Percentiles rank a stretch among this genome's conserved stretches.
phyloP scores from a whole-genome alignment of 192 early-diverging fungal species.

The Podila epigama region DNA sequence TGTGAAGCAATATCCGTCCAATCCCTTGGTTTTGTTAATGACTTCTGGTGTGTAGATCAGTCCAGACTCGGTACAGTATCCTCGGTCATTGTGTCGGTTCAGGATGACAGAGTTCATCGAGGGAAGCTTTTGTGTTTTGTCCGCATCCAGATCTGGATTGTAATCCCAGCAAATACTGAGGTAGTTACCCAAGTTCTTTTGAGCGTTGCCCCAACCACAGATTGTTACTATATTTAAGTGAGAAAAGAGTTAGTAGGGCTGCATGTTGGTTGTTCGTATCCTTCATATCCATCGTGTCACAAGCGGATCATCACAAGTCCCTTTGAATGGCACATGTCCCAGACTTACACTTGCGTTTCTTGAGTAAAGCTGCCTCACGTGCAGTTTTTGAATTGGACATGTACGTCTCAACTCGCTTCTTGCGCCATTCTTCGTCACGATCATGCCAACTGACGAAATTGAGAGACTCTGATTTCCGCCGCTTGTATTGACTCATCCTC shows the following conservation, averaged over 20 bases:
- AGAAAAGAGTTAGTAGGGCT: not conserved
- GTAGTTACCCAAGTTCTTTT: slow-evolving; percentile 47
- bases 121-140: slow-evolving; percentile 27
- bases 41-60: slow-evolving; percentile 24
- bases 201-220: slow-evolving; percentile 45
- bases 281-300: not conserved
- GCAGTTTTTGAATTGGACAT: slow-evolving; percentile 27
- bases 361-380: slow-evolving; percentile 21
- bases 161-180: slow-evolving; percentile 48
- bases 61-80: slow-evolving; percentile 23
- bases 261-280: not conserved
- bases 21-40: not conserved
- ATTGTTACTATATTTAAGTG: slow-evolving; percentile 24
- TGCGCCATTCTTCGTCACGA: slow-evolving; percentile 37
- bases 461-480: slow-evolving; percentile 12
- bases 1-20: slow-evolving; percentile 36
- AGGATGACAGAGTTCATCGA: slow-evolving; percentile 5
- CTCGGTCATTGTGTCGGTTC: slow-evolving; percentile 11
- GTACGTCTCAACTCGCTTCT: slow-evolving; percentile 36
- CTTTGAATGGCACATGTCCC: not conserved
- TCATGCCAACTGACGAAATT: slow-evolving; percentile 43
- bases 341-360: slow-evolving; percentile 38
- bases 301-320: not conserved
- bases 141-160: slow-evolving; percentile 36
- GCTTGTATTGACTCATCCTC: slow-evolving; percentile 37